Evolutionary conservation across 75 land plant species (phyloP), one percentile per base, ranked within the genome.

Genomic region (Larix kaempferi): DNA sequence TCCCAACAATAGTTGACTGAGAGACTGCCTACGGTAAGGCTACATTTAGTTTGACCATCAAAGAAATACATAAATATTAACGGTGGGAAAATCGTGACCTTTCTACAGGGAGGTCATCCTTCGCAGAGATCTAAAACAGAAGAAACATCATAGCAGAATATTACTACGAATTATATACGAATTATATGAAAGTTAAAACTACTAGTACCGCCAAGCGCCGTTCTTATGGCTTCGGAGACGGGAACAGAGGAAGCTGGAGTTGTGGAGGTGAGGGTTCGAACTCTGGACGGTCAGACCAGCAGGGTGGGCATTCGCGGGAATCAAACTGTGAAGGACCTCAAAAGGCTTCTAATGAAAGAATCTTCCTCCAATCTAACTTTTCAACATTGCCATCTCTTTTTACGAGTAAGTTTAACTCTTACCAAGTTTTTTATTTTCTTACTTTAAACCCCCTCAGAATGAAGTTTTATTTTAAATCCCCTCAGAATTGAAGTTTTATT

Each of bases 321-420:
- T 71, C 60, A 73, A 6, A 83, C 85, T 3, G 62, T 91, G 11
- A 66, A 72, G 6, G 87, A 92, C 15, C 78, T 95, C 57, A 90
- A 93, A 81, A 56, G 72, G 59, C 76, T 86, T 3, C 59, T 95
- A 79, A 86, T 76, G 56, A 77, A 81, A 23, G 76, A 78, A 1
- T 79, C 82, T 71, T 62, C 77, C 60, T 79, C 89, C 33, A 90
- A 85, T 22, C 57, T 71, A 2, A 26, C 12, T 16, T 86, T 80
- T 61, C 83, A 80, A 52, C 83, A 87, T 81, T 95, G 93, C 39
- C 95, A 95, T 82, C 93, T 95, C 62, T 92, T 90, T 76, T 83
- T 86, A 80, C 87, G 88, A 81, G 98, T 83, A 75, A 59, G 78
- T 56, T 3, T 41, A 58, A 56, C 55, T 41, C 4, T 26, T 21